Evolutionary conservation across 169 alveolate species (phyloP).

Genomic region (Eimeria maxima): DNA sequence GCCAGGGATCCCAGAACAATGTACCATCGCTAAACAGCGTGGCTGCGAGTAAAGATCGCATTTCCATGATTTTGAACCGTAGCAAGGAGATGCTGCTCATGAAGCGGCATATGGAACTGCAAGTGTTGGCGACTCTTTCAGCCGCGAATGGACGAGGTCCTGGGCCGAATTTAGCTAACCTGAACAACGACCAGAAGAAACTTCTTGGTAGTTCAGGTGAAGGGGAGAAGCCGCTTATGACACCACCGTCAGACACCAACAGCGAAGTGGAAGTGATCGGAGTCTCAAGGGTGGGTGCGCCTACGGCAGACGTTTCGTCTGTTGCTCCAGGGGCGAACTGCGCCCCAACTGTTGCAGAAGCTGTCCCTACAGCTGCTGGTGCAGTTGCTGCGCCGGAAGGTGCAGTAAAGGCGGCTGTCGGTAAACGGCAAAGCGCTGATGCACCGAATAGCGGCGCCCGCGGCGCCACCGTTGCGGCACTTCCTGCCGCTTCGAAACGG

Average conservation of each 20-base stretch:
- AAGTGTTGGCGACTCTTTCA: constrained; percentile 59
- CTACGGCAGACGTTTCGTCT: not conserved
- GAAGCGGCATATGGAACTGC: constrained; percentile 67
- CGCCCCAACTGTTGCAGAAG: constrained; percentile 40
- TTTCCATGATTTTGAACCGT: constrained; percentile 64
- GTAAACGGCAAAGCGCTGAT: constrained; percentile 65
- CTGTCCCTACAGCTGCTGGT: constrained; percentile 60
- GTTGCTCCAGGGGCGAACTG: not conserved
- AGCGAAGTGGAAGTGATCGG: constrained; percentile 81
- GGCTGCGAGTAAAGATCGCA: constrained; percentile 44
- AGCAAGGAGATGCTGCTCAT: constrained; percentile 72
- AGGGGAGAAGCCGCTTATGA: constrained; percentile 36
- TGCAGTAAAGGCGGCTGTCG: constrained; percentile 60
- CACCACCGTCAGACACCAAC: constrained; percentile 63
- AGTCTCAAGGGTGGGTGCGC: constrained; percentile 30
- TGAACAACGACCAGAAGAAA: constrained; percentile 39
- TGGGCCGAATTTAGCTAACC: constrained; percentile 13
- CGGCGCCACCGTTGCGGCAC: constrained; percentile 45
- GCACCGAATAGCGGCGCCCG: constrained; percentile 44
- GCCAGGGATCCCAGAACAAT: constrained; percentile 14
- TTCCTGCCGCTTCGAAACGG: constrained; percentile 53
- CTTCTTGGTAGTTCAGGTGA: constrained; percentile 48
- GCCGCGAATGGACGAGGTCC: constrained; percentile 56
- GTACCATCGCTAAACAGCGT: constrained; percentile 5
- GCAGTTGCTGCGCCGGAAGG: constrained; percentile 27